Evolutionary conservation across 306 rosid species (phyloP).

Genomic region (Cicer cuneatum): DNA sequence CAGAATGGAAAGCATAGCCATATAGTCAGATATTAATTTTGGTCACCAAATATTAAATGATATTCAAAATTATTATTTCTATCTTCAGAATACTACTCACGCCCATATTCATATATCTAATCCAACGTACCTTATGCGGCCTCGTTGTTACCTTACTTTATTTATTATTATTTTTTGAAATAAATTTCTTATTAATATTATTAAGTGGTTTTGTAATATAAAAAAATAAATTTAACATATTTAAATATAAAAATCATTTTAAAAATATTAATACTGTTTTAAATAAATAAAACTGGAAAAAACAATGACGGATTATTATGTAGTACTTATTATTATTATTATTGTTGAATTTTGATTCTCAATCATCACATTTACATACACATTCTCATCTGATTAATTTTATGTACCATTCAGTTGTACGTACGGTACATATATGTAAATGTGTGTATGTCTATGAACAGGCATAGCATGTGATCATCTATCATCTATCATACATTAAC

Average conservation of each 20-base stretch:
- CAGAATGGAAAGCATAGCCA: conserved; percentile 12
- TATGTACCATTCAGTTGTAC: conserved; percentile 36
- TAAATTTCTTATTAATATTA: too few relatives aligned
- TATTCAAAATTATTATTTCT: background rate
- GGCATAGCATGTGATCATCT: conserved; percentile 41
- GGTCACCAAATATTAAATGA: conserved; percentile 42
- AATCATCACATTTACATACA: background rate
- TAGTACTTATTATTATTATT: too few relatives aligned
- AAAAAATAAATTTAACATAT: too few relatives aligned
- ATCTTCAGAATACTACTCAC: conserved; percentile 9
- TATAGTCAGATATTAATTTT: conserved; percentile 47
- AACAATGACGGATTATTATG: too few relatives aligned
- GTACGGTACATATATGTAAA: background rate
- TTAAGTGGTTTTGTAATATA: too few relatives aligned
- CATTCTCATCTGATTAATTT: background rate
- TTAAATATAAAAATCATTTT: too few relatives aligned
- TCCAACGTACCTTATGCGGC: conserved; percentile 27
- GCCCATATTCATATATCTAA: conserved; percentile 31
- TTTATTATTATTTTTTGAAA: too few relatives aligned
- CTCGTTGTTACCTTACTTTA: too few relatives aligned
- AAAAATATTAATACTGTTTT: too few relatives aligned
- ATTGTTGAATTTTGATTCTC: background rate
- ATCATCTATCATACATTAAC: background rate
- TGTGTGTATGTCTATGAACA: conserved; percentile 31
- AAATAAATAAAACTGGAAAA: too few relatives aligned